A percentile compares a stretch with the other conserved stretches of the same genome.
phyloP scores from a whole-genome alignment of 1,284 basidiomycete species.

The Cutaneotrichosporon spelunceum region DNA sequence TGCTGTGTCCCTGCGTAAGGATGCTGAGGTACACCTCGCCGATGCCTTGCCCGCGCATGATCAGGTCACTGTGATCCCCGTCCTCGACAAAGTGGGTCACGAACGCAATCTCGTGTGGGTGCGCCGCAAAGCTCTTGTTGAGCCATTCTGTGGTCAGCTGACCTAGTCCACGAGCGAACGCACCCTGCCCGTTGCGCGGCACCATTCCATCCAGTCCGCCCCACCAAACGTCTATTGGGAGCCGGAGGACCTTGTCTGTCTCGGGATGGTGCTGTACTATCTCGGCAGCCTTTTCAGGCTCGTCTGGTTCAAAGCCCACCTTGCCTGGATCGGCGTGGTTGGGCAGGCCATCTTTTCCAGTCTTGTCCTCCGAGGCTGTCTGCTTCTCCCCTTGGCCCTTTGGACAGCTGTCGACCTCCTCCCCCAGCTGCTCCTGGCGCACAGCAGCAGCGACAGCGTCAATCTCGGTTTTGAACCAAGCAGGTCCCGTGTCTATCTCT shows the following conservation, averaged over 20 bases:
- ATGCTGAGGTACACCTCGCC: conserved; percentile 26
- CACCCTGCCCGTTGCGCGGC: conserved; percentile 24
- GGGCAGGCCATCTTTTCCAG: not conserved
- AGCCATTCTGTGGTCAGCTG: conserved; percentile 22
- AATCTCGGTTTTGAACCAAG: conserved; percentile 38
- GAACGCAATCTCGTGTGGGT: conserved; percentile 17
- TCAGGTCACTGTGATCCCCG: conserved; percentile 24
- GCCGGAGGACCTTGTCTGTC: not conserved
- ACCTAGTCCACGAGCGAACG: not conserved
- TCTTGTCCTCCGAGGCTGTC: not conserved
- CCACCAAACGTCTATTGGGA: conserved; percentile 25
- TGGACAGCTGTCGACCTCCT: not conserved
- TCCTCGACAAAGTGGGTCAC: conserved; percentile 23
- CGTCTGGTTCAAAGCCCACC: not conserved
- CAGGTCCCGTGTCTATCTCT: conserved; percentile 34
- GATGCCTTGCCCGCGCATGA: conserved; percentile 22
- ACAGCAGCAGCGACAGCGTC: conserved; percentile 24
- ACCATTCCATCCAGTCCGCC: conserved; percentile 28
- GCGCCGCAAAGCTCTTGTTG: conserved; percentile 20
- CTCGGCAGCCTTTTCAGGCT: not conserved
- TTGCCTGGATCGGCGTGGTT: not conserved
- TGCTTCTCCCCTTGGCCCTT: not conserved
- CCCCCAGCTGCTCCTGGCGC: conserved; percentile 1
- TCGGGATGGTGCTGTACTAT: not conserved
- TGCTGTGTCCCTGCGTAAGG: conserved; percentile 10